A percentile compares a stretch with the other conserved stretches of the same genome.
phyloP scores from a whole-genome alignment of 805 yeast genomes.

The Lipomyces orientalis region DNA sequence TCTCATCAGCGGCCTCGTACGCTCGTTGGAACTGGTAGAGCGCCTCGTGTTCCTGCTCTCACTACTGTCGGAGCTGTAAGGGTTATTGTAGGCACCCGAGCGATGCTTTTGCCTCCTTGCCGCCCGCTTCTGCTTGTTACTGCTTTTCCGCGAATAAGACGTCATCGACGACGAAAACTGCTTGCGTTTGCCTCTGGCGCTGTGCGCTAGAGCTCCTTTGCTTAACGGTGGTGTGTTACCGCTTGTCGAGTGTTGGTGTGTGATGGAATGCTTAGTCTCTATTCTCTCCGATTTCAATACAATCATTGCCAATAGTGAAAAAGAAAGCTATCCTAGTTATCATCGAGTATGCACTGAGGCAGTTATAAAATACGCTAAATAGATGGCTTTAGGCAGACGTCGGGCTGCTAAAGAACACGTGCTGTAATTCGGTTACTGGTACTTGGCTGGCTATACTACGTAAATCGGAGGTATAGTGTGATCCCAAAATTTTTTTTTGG shows the following conservation, averaged over 20 bases:
- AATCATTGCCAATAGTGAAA: conserved; percentile 9
- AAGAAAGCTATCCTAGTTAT: conserved; percentile 25
- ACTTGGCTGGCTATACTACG: too few relatives aligned
- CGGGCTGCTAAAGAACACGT: not conserved
- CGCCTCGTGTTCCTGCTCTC: conserved; percentile 12
- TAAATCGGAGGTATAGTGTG: not conserved
- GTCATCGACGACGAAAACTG: conserved; percentile 6
- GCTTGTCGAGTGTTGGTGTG: conserved; percentile 1
- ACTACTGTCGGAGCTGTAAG: conserved; percentile 29
- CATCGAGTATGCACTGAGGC: conserved; percentile 20
- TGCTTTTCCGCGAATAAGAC: conserved; percentile 3
- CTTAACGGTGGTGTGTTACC: not conserved
- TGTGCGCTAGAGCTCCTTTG: conserved; percentile 1
- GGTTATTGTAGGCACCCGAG: conserved; percentile 28
- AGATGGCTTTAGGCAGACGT: not conserved
- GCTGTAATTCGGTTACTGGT: not conserved
- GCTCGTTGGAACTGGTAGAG: not conserved
- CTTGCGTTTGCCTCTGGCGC: not conserved
- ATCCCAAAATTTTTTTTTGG: conserved; percentile 23
- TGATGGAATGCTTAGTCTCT: conserved; percentile 1
- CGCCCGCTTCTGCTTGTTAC: conserved; percentile 17
- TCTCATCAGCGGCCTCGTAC: conserved; percentile 2
- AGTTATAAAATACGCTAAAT: not conserved
- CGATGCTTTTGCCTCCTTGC: conserved; percentile 13
- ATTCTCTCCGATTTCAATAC: not conserved